Base-by-base conservation (phyloP, 2,329 filamentous ascomycete genomes). In the Rhinocladiella similis region DNA sequence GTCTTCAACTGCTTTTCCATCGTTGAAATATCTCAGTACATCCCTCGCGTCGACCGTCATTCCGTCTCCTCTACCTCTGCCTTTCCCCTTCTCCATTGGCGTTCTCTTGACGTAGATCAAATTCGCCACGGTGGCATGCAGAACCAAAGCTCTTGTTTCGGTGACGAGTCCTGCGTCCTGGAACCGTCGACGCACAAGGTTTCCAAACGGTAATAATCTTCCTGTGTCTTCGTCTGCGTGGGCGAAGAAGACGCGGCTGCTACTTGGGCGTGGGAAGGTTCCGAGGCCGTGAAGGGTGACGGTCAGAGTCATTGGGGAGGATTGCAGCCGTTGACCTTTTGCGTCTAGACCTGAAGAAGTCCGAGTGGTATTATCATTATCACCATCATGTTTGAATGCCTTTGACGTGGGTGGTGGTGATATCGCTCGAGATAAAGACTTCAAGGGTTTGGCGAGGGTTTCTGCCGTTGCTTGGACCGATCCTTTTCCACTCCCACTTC, bases 121-220 rank as follows among this genome's bases (percentile, higher is more conserved):
- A 70, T 97, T 96, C 49, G 94, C 74, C 3, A 97, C 75, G 0
- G 93, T 97, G 16, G 90, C 91, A 69, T 97, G 93, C 50, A 97
- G 73, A 18, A 89, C 80, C 60, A 97, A 70, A 5, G 84, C 81
- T 53, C 90, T 76, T 12, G 75, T 54, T 36, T 67, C 63, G 1
- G 56, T 57, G 47, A 60, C 64, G n/a, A 78, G 73, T 0, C 74
- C 74, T 5, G 72, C 75, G n/a, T 74, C 69, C 1, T 72, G 65
- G 57, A 79, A 79, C 35, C 67, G 68, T n/a, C 75, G 65, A 7
- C 71, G 70, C 7, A 79, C 64, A 49, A 67, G 65, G 35, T 72
- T 61, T 29, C 72, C 73, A 52, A 79, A 77, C 3, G 71, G 70
- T 43, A 75, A 70, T 3, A 79, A 60, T 1, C 75, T 71, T 9